A percentile compares a stretch with the other conserved stretches of the same genome.
Evolutionary conservation across 2,329 filamentous ascomycete genomes (phyloP).

Genomic region (Fusarium brevicatenulatum): DNA sequence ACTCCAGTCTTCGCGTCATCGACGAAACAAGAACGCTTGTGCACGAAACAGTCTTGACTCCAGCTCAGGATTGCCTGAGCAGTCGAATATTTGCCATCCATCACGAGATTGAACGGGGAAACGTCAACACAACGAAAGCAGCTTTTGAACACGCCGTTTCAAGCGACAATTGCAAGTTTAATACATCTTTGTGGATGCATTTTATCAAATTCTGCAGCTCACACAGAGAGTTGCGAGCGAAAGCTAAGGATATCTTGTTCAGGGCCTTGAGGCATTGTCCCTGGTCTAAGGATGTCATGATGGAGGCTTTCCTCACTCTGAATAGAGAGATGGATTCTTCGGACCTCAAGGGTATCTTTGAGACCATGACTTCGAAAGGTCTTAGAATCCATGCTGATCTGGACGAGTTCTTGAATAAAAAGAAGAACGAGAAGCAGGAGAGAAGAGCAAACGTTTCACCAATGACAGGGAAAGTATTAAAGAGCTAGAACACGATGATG

Average conservation of each 20-base stretch:
- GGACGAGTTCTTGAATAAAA: constrained; percentile 57
- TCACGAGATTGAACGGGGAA: constrained; percentile 61
- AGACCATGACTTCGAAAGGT: constrained; percentile 60
- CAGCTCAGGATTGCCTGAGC: constrained; percentile 53
- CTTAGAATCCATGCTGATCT: constrained; percentile 62
- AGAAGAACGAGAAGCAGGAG: constrained; percentile 21
- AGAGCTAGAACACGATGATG: too few species aligned
- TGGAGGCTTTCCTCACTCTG: constrained; percentile 63
- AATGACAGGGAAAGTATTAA: too few species aligned
- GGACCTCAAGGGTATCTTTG: constrained; percentile 61
- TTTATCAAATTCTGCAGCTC: constrained; percentile 61
- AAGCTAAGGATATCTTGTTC: constrained; percentile 61
- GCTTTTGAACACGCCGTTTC: constrained; percentile 64
- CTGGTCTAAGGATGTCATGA: constrained; percentile 60
- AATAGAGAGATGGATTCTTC: constrained; percentile 56
- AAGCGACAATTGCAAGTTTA: constrained; percentile 52
- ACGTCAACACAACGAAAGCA: constrained; percentile 59
- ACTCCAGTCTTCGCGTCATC: constrained; percentile 76
- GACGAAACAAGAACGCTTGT: constrained; percentile 79
- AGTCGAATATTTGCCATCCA: constrained; percentile 61
- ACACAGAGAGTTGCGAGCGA: constrained; percentile 51
- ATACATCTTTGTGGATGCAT: constrained; percentile 58
- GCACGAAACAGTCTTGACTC: constrained; percentile 59
- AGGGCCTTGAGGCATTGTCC: constrained; percentile 59
- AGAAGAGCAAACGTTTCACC: too few species aligned